Percentiles rank a stretch among this genome's conserved stretches.
Conservation (phyloP, 768 basidiomycete species). For the Lentinus tigrinus region DNA sequence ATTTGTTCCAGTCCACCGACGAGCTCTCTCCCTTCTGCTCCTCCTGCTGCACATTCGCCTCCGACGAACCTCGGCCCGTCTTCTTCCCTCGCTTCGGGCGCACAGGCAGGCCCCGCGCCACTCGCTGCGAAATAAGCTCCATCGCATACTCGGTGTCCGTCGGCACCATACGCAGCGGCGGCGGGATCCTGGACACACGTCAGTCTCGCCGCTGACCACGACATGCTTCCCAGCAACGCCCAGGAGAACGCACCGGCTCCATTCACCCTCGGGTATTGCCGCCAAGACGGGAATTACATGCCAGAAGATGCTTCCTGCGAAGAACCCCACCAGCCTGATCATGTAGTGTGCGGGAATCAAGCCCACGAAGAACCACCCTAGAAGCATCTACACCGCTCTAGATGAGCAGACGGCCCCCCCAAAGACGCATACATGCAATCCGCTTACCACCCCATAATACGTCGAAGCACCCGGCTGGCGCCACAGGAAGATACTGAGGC, state of each 20-base stretch:
- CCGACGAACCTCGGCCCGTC: neutral
- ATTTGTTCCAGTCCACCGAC: constrained; percentile 55
- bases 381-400: constrained; percentile 34
- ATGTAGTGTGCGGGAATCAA: constrained; percentile 51
- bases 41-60: neutral
- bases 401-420: constrained; percentile 3
- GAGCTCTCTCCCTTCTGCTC: constrained; percentile 2
- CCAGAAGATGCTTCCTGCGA: constrained; percentile 59
- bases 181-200: constrained; percentile 26
- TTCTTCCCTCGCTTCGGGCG: constrained; percentile 26
- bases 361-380: constrained; percentile 38
- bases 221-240: neutral
- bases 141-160: constrained; percentile 73
- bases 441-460: constrained; percentile 47
- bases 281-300: constrained; percentile 57
- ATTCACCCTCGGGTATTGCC: constrained; percentile 46
- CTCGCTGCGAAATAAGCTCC: constrained; percentile 61
- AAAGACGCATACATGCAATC: neutral
- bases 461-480: constrained; percentile 50
- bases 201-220: neutral
- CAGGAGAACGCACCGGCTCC: constrained; percentile 40
- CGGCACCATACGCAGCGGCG: constrained; percentile 50
- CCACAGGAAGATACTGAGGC: constrained; percentile 64
- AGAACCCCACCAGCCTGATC: constrained; percentile 45
- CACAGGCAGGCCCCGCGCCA: constrained; percentile 53